These are phyloP conservation scores for Corchorus capsularis DNA, from an alignment of 345 rosid species.

Conservation along the genomic window DNA sequence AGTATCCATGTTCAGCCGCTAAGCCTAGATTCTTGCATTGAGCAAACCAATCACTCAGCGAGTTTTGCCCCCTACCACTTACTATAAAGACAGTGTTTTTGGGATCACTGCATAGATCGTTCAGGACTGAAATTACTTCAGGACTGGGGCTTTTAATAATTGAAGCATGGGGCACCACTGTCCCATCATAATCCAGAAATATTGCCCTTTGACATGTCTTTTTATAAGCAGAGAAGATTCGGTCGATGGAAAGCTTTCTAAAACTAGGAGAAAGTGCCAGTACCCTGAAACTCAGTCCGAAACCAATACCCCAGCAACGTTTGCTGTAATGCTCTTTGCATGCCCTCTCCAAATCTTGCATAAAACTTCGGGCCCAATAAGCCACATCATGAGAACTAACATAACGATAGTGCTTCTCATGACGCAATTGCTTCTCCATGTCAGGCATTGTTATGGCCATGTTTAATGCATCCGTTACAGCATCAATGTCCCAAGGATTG, in stretches of 20 bases:
- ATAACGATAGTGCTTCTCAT: constrained; percentile 45
- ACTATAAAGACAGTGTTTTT: constrained; percentile 41
- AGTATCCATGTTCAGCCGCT: constrained; percentile 50
- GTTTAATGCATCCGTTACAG: constrained; percentile 43
- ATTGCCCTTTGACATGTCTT: constrained; percentile 39
- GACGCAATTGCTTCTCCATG: constrained; percentile 39
- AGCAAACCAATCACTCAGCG: constrained; percentile 38
- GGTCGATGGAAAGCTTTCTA: constrained; percentile 33
- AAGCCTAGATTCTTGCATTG: constrained; percentile 41
- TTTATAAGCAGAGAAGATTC: constrained; percentile 30
- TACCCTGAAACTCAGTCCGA: constrained; percentile 43
- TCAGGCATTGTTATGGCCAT: constrained; percentile 33
- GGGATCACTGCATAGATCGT: constrained; percentile 34
- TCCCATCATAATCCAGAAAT: constrained; percentile 48
- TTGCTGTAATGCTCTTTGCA: constrained; percentile 40
- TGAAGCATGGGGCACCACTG: constrained; percentile 35
- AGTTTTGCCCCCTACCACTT: constrained; percentile 41
- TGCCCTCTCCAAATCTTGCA: constrained; percentile 43
- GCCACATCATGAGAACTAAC: constrained; percentile 47
- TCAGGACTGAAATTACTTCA: constrained; percentile 34
- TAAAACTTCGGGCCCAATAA: constrained; percentile 46
- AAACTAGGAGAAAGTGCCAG: constrained; percentile 46
- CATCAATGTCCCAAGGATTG: constrained; percentile 51
- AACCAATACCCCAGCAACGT: constrained; percentile 46
- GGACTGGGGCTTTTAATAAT: constrained; percentile 30